Evolutionary conservation across 371 early-diverging fungal genomes (phyloP).

Genomic region (Nematocida major): DNA sequence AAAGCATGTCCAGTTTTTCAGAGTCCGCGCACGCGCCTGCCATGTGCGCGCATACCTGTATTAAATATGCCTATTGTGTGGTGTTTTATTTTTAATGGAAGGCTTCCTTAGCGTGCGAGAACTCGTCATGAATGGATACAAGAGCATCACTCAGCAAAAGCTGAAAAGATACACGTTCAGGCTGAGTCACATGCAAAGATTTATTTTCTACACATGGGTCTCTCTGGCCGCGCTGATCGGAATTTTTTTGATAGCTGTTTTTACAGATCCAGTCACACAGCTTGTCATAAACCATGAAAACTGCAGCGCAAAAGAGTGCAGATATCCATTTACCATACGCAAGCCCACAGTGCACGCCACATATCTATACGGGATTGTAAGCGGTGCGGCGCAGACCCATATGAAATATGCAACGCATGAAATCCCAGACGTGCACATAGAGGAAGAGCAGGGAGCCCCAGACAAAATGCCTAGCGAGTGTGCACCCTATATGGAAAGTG

Average conservation of each 20-base stretch:
- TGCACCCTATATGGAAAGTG: conserved; percentile 19
- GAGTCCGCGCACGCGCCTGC: too few relatives aligned
- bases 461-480: background rate
- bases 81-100: background rate
- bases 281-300: conserved; percentile 5
- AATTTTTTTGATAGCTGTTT: background rate
- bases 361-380: conserved; percentile 21
- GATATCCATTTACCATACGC: background rate
- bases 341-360: background rate
- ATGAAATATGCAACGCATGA: conserved; percentile 6
- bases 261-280: background rate
- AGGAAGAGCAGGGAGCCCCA: background rate
- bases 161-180: conserved; percentile 18
- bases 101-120: background rate
- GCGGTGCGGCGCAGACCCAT: conserved; percentile 33
- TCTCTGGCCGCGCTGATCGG: background rate
- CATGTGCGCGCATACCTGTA: too few relatives aligned
- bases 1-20: too few relatives aligned
- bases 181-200: background rate
- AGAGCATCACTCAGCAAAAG: conserved; percentile 29
- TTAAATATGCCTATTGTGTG: too few relatives aligned
- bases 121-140: background rate
- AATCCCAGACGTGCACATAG: background rate
- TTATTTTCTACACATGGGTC: background rate
- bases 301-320: conserved; percentile 6